Evolutionary conservation across 345 rosid genomes (phyloP), one percentile per base, ranked within the genome.

Genomic region (Bruguiera gymnorhiza): DNA sequence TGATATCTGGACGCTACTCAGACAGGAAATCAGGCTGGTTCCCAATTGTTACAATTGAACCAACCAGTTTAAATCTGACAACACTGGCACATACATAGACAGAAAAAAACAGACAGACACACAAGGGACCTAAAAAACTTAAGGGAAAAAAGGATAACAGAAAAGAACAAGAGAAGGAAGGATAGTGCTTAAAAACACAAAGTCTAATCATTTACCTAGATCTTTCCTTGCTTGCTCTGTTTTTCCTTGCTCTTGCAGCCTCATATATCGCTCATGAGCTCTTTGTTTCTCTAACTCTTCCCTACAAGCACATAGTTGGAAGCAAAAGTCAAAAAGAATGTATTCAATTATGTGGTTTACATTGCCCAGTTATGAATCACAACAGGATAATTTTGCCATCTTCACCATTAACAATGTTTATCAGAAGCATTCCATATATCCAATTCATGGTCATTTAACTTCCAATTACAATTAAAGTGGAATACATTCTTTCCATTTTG

Each of bases 161-260:
- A 56, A 24, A 3, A 23, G 29, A 56, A 56, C 6, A 23, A 56
- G 30, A 56, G 29, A 10, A 56, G 57, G 58, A 36, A 39, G 0
- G 26, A 24, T 23, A 23, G 50, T 39, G 46, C 46, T 10, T 39
- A 39, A 23, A 32, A 18, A 39, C 11, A 48, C 9, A 39, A 52
- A 18, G 11, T 4, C 15, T n/a, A 63, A 29, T 60, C 16, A 73
- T 72, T 74, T 68, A 92, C 98, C 98, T 75, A 93, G 83, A 77
- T 93, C 95, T 74, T 93, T 93, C 78, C 77, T 85, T 53, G 96
- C 90, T 87, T 90, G 98, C 52, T 93, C 96, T 1, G 95, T 88
- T 86, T 93, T 93, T 52, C 98, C 98, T 77, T 93, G 96, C 76
- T 93, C 98, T 68, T 90, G 98, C 81, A 93, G 84, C 86, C 83